These are phyloP conservation scores for Marsdenia floribunda DNA, from an alignment of 257 asterid genomes.

Conservation along the genomic window DNA sequence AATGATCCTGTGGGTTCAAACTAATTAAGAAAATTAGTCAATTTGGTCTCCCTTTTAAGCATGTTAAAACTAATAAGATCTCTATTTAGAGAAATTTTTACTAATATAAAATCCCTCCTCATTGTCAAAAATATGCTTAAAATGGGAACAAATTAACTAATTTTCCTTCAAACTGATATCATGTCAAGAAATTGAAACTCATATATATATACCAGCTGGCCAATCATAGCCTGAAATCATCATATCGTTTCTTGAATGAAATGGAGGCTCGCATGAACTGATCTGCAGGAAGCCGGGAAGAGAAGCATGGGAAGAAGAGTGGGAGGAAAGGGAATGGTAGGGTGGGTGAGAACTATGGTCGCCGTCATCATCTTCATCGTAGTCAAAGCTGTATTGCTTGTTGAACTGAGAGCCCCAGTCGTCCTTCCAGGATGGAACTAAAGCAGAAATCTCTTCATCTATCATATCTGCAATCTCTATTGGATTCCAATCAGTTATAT, in stretches of 20 bases:
- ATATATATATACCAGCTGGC: conserved; percentile 38
- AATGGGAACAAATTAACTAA: too few relatives aligned
- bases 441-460: conserved; percentile 44
- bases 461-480: conserved; percentile 76
- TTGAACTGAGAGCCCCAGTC: conserved; percentile 21
- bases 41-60: too few relatives aligned
- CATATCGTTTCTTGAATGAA: conserved; percentile 14
- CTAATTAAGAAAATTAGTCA: too few relatives aligned
- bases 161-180: too few relatives aligned
- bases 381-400: conserved; percentile 43
- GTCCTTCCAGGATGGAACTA: conserved; percentile 50
- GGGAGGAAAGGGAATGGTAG: conserved; percentile 41
- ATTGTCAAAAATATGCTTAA: too few relatives aligned
- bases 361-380: conserved; percentile 38
- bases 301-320: conserved; percentile 59
- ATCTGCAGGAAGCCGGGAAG: conserved; percentile 25
- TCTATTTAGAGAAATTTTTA: too few relatives aligned
- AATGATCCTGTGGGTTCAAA: too few relatives aligned
- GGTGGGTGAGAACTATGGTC: conserved; percentile 43
- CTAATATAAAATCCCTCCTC: too few relatives aligned
- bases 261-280: conserved; percentile 21
- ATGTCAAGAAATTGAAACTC: not conserved
- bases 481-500: conserved; percentile 65
- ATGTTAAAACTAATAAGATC: too few relatives aligned
- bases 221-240: conserved; percentile 25